These are phyloP conservation scores for Cytidiella melzeri DNA, from an alignment of 768 basidiomycete species.

Conservation along the genomic window DNA sequence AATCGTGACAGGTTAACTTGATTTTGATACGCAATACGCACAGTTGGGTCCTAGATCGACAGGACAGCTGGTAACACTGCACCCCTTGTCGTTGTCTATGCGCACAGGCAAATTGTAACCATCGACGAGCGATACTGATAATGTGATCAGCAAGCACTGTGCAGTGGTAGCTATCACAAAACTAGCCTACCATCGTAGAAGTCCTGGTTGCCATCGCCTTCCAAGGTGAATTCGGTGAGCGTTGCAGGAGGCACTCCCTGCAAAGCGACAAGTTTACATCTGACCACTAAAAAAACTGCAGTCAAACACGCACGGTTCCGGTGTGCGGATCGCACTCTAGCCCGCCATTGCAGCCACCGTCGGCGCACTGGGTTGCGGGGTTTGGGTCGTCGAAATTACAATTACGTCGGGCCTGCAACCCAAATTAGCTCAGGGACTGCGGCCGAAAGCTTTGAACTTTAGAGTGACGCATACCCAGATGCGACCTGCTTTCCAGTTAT, in stretches of 20 bases:
- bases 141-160: no score
- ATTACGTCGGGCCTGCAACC: conserved; percentile 23
- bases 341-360: conserved; percentile 68
- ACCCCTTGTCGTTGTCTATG: conserved; percentile 51
- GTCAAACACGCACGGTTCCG: conserved; percentile 37
- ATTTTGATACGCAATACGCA: conserved; percentile 17
- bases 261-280: neutral
- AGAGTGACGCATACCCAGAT: conserved; percentile 43
- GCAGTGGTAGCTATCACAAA: no score
- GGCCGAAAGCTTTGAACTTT: no score
- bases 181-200: conserved; percentile 16
- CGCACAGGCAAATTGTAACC: conserved; percentile 50
- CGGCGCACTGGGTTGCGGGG: conserved; percentile 51
- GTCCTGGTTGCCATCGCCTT: conserved; percentile 21
- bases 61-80: conserved; percentile 49
- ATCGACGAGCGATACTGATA: conserved; percentile 24
- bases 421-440: neutral
- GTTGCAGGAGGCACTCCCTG: conserved; percentile 29
- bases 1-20: neutral
- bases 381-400: conserved; percentile 49
- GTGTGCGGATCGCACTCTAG: conserved; percentile 45
- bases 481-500: conserved; percentile 59
- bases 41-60: conserved; percentile 59
- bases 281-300: neutral
- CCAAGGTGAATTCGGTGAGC: conserved; percentile 29